These are phyloP conservation scores for Diaporthe citri DNA, from an alignment of 2,329 filamentous ascomycete species.

Conservation along the genomic window DNA sequence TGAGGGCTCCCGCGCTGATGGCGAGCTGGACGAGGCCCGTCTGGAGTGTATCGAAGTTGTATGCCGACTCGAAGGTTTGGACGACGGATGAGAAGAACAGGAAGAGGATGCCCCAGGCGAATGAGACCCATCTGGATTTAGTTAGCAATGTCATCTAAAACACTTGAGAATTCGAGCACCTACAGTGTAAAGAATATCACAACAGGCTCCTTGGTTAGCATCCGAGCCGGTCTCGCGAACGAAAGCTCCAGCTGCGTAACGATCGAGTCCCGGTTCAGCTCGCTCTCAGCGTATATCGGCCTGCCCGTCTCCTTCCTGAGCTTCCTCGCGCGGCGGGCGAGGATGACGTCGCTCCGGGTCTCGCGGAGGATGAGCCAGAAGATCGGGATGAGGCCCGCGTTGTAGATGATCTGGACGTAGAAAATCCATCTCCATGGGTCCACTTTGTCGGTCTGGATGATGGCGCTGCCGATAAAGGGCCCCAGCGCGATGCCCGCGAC, in stretches of 20 bases:
- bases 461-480: constrained; percentile 36
- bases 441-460: constrained; percentile 30
- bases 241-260: constrained; percentile 46
- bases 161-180: neutral
- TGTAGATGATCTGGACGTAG: constrained; percentile 64
- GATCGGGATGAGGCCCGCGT: constrained; percentile 62
- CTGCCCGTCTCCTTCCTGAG: constrained; percentile 60
- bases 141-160: neutral
- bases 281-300: constrained; percentile 35
- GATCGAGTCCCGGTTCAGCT: constrained; percentile 42
- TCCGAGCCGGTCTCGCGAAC: constrained; percentile 51
- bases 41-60: constrained; percentile 71
- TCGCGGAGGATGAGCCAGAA: constrained; percentile 71
- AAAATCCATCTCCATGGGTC: constrained; percentile 68
- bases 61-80: constrained; percentile 72
- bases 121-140: constrained; percentile 71
- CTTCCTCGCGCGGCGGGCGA: constrained; percentile 69
- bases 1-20: constrained; percentile 58
- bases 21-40: constrained; percentile 72
- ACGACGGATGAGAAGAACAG: constrained; percentile 70
- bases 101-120: constrained; percentile 79
- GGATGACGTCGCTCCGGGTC: constrained; percentile 75
- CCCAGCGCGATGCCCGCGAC: constrained; percentile 36
- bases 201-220: constrained; percentile 70
- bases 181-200: constrained; percentile 71